These are phyloP conservation scores for Echinosophora koreensis DNA, from an alignment of 306 rosid genomes.

Conservation along the genomic window DNA sequence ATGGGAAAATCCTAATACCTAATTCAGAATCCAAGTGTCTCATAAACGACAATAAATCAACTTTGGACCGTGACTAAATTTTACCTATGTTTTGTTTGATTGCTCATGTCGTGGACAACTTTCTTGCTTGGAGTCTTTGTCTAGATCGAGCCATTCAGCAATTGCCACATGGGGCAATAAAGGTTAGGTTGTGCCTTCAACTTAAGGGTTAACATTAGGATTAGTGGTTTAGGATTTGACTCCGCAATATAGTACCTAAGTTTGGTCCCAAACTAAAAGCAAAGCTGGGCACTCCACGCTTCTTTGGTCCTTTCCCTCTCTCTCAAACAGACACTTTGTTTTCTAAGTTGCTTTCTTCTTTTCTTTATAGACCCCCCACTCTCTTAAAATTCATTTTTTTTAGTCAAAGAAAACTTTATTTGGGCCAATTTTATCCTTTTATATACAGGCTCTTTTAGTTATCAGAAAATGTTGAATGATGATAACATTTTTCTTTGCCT, in stretches of 20 bases:
- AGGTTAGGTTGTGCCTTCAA: conserved; percentile 26
- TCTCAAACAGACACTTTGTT: conserved; percentile 49
- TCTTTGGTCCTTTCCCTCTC: conserved; percentile 47
- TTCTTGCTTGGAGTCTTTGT: conserved; percentile 57
- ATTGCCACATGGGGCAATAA: conserved; percentile 48
- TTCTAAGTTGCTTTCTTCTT: conserved; percentile 48
- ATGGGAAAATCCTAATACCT: conserved; percentile 42
- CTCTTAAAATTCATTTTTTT: conserved; percentile 12
- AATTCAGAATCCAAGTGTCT: conserved; percentile 49
- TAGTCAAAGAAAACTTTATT: conserved; percentile 51
- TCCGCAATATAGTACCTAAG: conserved; percentile 22
- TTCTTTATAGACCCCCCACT: conserved; percentile 31
- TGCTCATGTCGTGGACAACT: conserved; percentile 50
- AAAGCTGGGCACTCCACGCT: conserved; percentile 47
- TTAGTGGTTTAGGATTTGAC: conserved; percentile 55
- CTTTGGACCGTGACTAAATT: conserved; percentile 48
- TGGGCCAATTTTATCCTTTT: conserved; percentile 41
- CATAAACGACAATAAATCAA: conserved; percentile 59
- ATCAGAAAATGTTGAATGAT: conserved; percentile 49
- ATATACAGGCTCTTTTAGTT: conserved; percentile 39
- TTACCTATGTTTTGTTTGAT: conserved; percentile 55
- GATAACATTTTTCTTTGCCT: conserved; percentile 41
- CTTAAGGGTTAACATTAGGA: conserved; percentile 29
- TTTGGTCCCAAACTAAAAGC: conserved; percentile 53
- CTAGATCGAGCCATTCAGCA: conserved; percentile 54